Conservation (phyloP, 129 eudicot species). For the Lonicera japonica region DNA sequence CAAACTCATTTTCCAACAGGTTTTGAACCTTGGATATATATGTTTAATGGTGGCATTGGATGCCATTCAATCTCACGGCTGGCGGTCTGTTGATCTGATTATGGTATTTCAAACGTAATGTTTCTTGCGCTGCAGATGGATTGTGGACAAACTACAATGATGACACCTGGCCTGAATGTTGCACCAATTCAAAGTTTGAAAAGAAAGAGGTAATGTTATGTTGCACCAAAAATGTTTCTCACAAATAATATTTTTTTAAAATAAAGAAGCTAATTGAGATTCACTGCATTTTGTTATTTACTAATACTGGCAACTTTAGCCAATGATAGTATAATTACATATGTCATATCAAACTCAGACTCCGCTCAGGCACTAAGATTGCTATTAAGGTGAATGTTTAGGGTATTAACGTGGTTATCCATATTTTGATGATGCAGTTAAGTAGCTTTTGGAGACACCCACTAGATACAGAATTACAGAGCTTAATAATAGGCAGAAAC, state of each 20-base stretch:
- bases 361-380: too few relatives aligned
- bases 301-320: neutral
- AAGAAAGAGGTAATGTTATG: constrained; percentile 49
- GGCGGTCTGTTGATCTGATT: neutral
- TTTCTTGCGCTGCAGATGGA: constrained; percentile 59
- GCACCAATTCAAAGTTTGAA: constrained; percentile 54
- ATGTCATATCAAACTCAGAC: too few relatives aligned
- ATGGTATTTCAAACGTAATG: neutral
- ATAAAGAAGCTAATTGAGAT: neutral
- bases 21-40: neutral
- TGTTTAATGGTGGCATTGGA: neutral
- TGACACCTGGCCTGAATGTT: constrained; percentile 94
- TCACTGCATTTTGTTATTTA: neutral
- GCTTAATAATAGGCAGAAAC: neutral
- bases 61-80: neutral
- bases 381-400: too few relatives aligned
- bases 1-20: neutral
- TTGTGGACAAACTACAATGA: constrained; percentile 96
- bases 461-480: neutral
- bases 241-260: too few relatives aligned
- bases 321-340: too few relatives aligned
- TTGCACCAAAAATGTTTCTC: too few relatives aligned
- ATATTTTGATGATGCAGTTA: neutral
- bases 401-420: too few relatives aligned
- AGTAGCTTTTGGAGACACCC: neutral